Percentiles rank a stretch among this genome's conserved stretches.
These are phyloP conservation scores for Claviceps capensis DNA, from an alignment of 2,329 filamentous ascomycete genomes.

Conservation along the genomic window DNA sequence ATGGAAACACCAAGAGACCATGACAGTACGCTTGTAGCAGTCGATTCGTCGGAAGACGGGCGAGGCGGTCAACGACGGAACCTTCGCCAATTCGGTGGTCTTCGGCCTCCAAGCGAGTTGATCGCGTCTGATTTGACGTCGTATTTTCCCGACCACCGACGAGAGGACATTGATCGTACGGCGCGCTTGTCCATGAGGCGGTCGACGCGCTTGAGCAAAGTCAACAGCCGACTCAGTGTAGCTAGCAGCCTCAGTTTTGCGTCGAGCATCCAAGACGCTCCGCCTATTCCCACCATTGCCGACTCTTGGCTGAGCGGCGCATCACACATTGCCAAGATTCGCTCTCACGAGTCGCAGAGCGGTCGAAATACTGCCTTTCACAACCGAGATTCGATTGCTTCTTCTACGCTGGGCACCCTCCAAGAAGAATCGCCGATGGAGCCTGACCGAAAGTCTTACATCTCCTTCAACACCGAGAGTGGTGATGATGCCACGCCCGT, in stretches of 20 bases:
- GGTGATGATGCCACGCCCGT: slow-evolving; percentile 44
- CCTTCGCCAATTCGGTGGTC: slow-evolving; percentile 75
- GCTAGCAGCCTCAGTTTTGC: slow-evolving; percentile 88
- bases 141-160: slow-evolving; percentile 91
- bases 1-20: slow-evolving; percentile 41
- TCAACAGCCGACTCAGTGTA: slow-evolving; percentile 84
- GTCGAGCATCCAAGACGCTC: slow-evolving; percentile 83
- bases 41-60: slow-evolving; percentile 19
- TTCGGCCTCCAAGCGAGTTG: slow-evolving; percentile 87
- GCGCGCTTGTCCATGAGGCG: slow-evolving; percentile 84
- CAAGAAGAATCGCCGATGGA: slow-evolving; percentile 83
- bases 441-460: slow-evolving; percentile 86
- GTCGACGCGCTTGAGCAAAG: slow-evolving; percentile 80
- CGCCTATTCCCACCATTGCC: slow-evolving; percentile 88
- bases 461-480: slow-evolving; percentile 67
- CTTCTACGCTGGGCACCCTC: slow-evolving; percentile 75
- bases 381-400: slow-evolving; percentile 79
- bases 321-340: slow-evolving; percentile 24
- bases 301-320: slow-evolving; percentile 68
- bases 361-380: slow-evolving; percentile 25
- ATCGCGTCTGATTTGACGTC: slow-evolving; percentile 93
- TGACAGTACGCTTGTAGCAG: slow-evolving; percentile 35
- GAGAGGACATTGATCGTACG: slow-evolving; percentile 90
- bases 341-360: slow-evolving; percentile 31
- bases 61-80: slow-evolving; percentile 31